These are phyloP conservation scores for Hypoxylon lenormandii DNA, from an alignment of 495 filamentous ascomycete species.

Conservation along the genomic window DNA sequence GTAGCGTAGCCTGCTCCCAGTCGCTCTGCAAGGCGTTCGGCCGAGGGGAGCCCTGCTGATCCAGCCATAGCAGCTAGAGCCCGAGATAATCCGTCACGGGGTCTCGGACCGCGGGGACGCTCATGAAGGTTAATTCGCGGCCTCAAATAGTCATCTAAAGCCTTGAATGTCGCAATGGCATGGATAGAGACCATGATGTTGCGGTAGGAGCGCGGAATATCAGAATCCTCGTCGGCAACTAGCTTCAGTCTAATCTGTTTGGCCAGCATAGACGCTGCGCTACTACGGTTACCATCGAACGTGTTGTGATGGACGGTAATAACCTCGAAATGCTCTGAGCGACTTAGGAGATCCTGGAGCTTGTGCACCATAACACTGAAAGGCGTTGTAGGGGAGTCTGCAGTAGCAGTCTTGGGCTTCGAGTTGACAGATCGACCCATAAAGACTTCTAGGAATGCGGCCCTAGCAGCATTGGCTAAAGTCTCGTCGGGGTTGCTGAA, in stretches of 20 bases:
- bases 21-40: constrained; percentile 62
- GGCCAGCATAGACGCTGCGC: constrained; percentile 92
- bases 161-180: constrained; percentile 97
- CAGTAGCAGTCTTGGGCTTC: constrained; percentile 71
- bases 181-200: constrained; percentile 99
- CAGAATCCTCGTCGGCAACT: constrained; percentile 87
- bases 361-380: constrained; percentile 94
- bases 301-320: constrained; percentile 93
- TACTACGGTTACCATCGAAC: constrained; percentile 90
- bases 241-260: constrained; percentile 94
- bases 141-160: constrained; percentile 93
- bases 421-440: constrained; percentile 77
- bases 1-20: constrained; percentile 46
- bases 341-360: constrained; percentile 92
- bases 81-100: constrained; percentile 74
- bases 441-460: constrained; percentile 92
- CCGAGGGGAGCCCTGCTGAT: constrained; percentile 70
- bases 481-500: constrained; percentile 75
- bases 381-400: constrained; percentile 76
- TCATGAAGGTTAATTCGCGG: constrained; percentile 88
- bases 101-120: constrained; percentile 74
- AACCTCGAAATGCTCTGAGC: constrained; percentile 98
- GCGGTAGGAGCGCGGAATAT: constrained; percentile 83
- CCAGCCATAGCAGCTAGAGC: constrained; percentile 82
- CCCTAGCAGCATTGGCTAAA: constrained; percentile 72